These are phyloP conservation scores for Hemisphaericaspora xylanilytica DNA, from an alignment of 1,139 yeast species.

Conservation along the genomic window DNA sequence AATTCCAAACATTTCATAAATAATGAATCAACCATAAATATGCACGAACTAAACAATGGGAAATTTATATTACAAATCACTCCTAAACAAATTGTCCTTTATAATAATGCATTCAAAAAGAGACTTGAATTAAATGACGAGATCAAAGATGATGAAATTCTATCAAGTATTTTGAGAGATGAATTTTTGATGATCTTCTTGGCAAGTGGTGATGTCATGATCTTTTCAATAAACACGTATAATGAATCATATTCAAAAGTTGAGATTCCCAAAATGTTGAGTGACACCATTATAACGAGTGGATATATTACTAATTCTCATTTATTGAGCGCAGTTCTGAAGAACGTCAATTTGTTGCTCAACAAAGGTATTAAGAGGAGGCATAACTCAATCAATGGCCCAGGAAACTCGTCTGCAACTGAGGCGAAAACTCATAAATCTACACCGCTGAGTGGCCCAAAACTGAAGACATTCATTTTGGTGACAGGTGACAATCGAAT, in stretches of 20 bases:
- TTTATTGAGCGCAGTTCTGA: constrained; percentile 41
- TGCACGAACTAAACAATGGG: constrained; percentile 59
- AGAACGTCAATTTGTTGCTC: constrained; percentile 34
- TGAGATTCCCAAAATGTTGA: constrained; percentile 50
- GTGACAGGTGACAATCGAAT: constrained; percentile 78
- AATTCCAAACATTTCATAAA: constrained; percentile 64
- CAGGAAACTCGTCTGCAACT: constrained; percentile 8
- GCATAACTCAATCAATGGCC: constrained; percentile 13
- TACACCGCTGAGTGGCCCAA: constrained; percentile 19
- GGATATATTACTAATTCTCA: constrained; percentile 58
- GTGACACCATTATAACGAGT: constrained; percentile 63
- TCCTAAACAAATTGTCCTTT: constrained; percentile 60
- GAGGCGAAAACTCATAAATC: constrained; percentile 14
- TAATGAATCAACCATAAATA: constrained; percentile 62
- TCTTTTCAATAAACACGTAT: constrained; percentile 43
- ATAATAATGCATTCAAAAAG: constrained; percentile 59
- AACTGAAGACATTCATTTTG: constrained; percentile 56
- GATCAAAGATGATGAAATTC: constrained; percentile 46
- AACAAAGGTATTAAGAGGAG: constrained; percentile 35
- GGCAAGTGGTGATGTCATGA: constrained; percentile 56
- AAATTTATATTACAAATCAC: constrained; percentile 73
- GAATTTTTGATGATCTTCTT: constrained; percentile 52
- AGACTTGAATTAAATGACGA: constrained; percentile 36
- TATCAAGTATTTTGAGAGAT: constrained; percentile 51
- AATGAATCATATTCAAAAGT: constrained; percentile 36